phyloP scores from a whole-genome alignment of 495 filamentous ascomycete species.

The Schizothecium vesticola region DNA sequence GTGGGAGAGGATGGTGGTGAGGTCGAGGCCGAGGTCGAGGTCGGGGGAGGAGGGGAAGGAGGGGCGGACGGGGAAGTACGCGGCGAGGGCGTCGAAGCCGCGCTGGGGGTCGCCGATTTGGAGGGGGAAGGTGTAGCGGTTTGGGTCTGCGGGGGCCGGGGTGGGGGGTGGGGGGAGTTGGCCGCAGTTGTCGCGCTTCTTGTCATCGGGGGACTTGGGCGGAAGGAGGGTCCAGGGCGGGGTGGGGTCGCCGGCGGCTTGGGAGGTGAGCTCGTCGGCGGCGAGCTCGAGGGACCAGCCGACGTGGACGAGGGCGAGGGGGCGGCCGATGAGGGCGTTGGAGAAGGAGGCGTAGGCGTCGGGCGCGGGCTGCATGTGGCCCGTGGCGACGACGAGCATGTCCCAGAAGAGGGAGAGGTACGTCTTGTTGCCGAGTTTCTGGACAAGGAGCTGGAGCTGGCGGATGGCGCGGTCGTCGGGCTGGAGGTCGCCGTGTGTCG shows the following conservation, averaged over 20 bases:
- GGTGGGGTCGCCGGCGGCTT: conserved; percentile 6
- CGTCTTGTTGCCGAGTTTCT: conserved; percentile 14
- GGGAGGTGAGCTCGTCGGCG: conserved; percentile 2
- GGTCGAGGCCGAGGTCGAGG: conserved; percentile 20
- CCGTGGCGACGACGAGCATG: conserved; percentile 28
- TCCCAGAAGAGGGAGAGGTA: conserved; percentile 36
- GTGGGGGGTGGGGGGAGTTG: no score
- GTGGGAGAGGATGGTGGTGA: background rate
- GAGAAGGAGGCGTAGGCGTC: conserved; percentile 32
- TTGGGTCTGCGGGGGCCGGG: background rate
- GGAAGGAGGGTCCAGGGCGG: background rate
- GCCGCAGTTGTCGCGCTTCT: no score
- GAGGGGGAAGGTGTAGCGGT: conserved; percentile 34
- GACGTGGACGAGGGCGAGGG: conserved; percentile 44
- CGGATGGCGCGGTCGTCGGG: background rate
- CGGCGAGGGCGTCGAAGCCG: conserved; percentile 39
- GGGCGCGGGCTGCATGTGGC: conserved; percentile 1
- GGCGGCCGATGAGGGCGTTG: conserved; percentile 39
- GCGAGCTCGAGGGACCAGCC: conserved; percentile 45
- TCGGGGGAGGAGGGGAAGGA: background rate
- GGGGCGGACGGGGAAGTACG: conserved; percentile 31
- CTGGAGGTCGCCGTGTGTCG: background rate
- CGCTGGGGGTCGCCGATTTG: conserved; percentile 39
- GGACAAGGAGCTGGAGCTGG: conserved; percentile 36
- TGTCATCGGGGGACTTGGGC: background rate